Base-by-base conservation (phyloP, 2,329 filamentous ascomycete genomes). In the Colletotrichum lindemuthianum region DNA sequence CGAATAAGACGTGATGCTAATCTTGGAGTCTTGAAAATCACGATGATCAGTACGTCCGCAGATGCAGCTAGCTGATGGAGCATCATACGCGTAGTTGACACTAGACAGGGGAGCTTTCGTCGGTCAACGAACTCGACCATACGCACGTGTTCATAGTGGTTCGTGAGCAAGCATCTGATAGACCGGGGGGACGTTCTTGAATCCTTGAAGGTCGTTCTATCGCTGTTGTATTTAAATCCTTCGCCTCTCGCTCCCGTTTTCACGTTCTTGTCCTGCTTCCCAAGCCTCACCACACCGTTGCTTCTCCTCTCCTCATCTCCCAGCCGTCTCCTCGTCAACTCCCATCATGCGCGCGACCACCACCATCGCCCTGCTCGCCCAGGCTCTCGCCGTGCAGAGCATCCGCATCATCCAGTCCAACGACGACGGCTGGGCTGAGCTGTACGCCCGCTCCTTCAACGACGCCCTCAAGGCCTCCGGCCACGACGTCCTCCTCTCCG, bases 391-490 rank as follows among this genome's bases (percentile, higher is more conserved):
- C 49, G 65, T 52, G 40, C 67, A 74, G 15, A 72, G 70, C 58
- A 72, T 83, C 49, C 86, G 87, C 69, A 86, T 90, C 70, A 72
- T 92, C 58, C 86, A 89, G 60, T 84, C 84, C 68, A 92, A 92
- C 74, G 90, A 92, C 68, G 90, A 92, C 72, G 90, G 90, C 39
- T 92, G 90, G 90, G 88, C 89, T 6, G 90, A 91, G 77, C 82
- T 83, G 44, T 90, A 92, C 70, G 77, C 89, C 53, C 84, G 90
- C 13, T 81, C 82, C 0, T 78, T 91, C 55, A 86, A 89, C 75
- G 75, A 86, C 56, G 79, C 81, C 11, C 76, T 92, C 44, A 81
- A 76, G 9, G 75, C 75, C 2, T 82, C 84, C 2, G 87, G 86
- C 0, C 84, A 91, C 69, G 79, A 86, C 9, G 86, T 88, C 8